These are phyloP conservation scores for Gnomoniopsis smithogilvyi DNA, from an alignment of 2,329 filamentous ascomycete genomes.

Conservation along the genomic window DNA sequence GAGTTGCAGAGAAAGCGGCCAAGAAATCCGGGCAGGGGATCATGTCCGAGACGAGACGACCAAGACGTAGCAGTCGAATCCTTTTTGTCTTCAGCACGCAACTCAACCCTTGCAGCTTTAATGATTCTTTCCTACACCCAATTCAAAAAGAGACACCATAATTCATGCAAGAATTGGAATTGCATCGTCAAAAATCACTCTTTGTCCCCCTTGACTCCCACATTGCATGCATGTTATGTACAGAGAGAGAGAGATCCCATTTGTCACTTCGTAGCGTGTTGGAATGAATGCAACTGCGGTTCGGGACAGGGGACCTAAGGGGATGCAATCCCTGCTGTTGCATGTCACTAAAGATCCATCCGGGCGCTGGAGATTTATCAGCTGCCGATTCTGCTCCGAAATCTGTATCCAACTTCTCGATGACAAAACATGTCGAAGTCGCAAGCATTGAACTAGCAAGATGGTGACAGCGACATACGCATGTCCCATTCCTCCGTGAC, in stretches of 20 bases:
- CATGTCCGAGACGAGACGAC: not conserved
- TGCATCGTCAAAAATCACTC: too few species aligned
- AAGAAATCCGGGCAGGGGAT: not conserved
- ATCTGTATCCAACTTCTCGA: not conserved
- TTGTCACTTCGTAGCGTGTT: too few species aligned
- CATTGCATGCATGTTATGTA: too few species aligned
- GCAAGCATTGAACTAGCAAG: not conserved
- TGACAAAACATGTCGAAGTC: slow-evolving; percentile 10
- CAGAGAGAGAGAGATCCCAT: too few species aligned
- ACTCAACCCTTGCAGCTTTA: not conserved
- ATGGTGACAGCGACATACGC: slow-evolving; percentile 3
- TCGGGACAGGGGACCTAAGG: not conserved
- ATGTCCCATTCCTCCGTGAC: not conserved
- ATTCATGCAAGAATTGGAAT: too few species aligned
- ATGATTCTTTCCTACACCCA: too few species aligned
- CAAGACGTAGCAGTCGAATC: not conserved
- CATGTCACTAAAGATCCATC: not conserved
- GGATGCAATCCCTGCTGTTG: not conserved
- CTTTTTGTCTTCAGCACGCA: not conserved
- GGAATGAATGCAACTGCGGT: not conserved
- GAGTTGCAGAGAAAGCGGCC: not conserved
- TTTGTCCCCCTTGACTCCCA: too few species aligned
- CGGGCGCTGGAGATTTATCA: slow-evolving; percentile 11
- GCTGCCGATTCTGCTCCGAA: slow-evolving; percentile 17
- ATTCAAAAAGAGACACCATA: too few species aligned